Evolutionary conservation across 1,284 basidiomycete genomes (phyloP).

Genomic region (Puccinia polysora): DNA sequence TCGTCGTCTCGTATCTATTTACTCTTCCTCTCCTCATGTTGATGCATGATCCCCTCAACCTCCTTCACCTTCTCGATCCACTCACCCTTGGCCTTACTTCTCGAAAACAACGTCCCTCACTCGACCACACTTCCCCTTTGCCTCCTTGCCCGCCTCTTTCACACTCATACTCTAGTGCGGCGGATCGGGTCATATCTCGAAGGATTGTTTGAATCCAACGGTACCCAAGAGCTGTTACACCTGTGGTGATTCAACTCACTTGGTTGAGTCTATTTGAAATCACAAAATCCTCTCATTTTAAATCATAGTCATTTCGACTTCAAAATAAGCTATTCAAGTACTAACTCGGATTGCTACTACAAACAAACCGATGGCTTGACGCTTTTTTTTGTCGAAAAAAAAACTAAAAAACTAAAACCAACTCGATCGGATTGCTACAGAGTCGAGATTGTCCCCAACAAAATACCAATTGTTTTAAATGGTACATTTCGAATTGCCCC

Average conservation of each 20-base stretch:
- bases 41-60: neutral
- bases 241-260: constrained; percentile 33
- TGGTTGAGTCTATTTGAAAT: constrained; percentile 24
- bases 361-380: too few species aligned
- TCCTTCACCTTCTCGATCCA: neutral
- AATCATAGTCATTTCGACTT: too few species aligned
- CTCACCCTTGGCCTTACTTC: neutral
- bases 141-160: neutral
- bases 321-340: too few species aligned
- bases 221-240: constrained; percentile 41
- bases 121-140: neutral
- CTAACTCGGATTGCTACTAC: too few species aligned
- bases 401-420: too few species aligned
- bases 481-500: too few species aligned
- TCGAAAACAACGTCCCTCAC: neutral
- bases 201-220: constrained; percentile 22
- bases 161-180: constrained; percentile 17
- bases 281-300: neutral
- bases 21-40: neutral
- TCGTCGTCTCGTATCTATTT: neutral
- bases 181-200: constrained; percentile 36
- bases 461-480: constrained; percentile 13
- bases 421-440: too few species aligned
- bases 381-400: neutral
- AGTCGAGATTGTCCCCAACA: constrained; percentile 42